Conservation (phyloP, 208 protist species). For the Leishmania amazonensis region DNA sequence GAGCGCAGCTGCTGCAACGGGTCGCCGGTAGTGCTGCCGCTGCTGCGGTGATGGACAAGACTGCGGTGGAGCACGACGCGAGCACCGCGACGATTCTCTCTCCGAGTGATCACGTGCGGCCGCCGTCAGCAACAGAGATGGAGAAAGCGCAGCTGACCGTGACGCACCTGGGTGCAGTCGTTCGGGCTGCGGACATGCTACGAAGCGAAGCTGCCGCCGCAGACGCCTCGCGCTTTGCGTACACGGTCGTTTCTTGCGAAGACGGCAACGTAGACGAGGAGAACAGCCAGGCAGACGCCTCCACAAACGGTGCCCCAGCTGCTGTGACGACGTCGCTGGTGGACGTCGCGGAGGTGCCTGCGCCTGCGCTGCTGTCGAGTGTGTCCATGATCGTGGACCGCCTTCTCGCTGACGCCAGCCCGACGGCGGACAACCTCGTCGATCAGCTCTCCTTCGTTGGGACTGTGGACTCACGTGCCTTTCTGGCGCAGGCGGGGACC, state of each 20-base stretch:
- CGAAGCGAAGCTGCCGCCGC: slow-evolving; percentile 15
- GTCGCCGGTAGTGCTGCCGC: neutral
- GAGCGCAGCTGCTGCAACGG: slow-evolving; percentile 14
- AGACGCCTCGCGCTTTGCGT: slow-evolving; percentile 4
- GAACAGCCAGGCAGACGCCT: neutral
- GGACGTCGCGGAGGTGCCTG: slow-evolving; percentile 13
- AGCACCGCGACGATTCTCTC: neutral
- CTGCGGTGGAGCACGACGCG: neutral
- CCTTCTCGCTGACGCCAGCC: slow-evolving; percentile 43
- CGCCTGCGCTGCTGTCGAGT: slow-evolving; percentile 40
- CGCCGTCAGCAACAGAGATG: neutral
- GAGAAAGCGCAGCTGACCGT: slow-evolving; percentile 1
- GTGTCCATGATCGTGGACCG: slow-evolving; percentile 49
- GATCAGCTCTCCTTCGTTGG: slow-evolving; percentile 67
- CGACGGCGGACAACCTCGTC: slow-evolving; percentile 55
- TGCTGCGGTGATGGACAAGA: neutral
- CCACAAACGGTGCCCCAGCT: neutral
- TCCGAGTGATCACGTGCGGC: neutral
- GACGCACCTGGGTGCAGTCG: slow-evolving; percentile 19
- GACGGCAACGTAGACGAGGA: slow-evolving; percentile 4
- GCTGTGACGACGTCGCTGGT: slow-evolving; percentile 16
- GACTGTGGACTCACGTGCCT: slow-evolving; percentile 41
- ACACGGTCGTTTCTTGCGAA: slow-evolving; percentile 1
- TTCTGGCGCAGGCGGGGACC: slow-evolving; percentile 80
- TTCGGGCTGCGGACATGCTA: slow-evolving; percentile 25